Evolutionary conservation across 495 filamentous ascomycete species (phyloP).

Genomic region (Aspergillus avenaceus): DNA sequence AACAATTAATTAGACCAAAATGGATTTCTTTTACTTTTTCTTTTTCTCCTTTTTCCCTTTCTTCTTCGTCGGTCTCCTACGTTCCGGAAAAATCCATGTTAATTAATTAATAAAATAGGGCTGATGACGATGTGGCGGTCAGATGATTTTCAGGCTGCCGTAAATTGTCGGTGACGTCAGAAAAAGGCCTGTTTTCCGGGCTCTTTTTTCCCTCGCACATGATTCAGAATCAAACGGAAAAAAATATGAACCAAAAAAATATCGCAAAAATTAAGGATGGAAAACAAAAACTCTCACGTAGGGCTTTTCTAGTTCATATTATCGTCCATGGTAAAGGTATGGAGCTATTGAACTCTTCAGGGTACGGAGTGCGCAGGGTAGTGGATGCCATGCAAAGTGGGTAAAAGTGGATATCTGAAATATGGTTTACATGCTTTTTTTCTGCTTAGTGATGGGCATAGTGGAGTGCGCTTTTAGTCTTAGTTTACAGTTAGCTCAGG

Average conservation of each 20-base stretch:
- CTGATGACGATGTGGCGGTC: background rate
- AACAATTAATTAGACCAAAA: no score
- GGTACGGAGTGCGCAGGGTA: background rate
- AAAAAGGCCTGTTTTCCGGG: background rate
- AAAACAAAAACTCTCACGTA: no score
- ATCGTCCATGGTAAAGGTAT: background rate
- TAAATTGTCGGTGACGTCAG: background rate
- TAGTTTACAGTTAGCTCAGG: background rate
- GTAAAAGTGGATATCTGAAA: background rate
- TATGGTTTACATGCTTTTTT: background rate
- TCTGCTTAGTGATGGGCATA: background rate
- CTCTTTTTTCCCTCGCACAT: background rate
- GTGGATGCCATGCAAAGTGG: background rate
- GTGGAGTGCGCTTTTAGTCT: background rate
- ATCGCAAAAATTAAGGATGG: background rate
- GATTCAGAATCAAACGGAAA: background rate
- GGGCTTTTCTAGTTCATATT: background rate
- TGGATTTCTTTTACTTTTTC: no score
- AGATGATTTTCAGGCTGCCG: background rate
- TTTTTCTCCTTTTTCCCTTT: no score
- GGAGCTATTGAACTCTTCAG: slow-evolving; percentile 1
- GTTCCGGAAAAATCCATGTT: no score
- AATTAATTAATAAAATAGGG: no score
- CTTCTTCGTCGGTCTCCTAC: no score
- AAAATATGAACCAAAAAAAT: background rate